Base-by-base conservation (phyloP, 106 monocot species). In the Narthecium ossifragum region DNA sequence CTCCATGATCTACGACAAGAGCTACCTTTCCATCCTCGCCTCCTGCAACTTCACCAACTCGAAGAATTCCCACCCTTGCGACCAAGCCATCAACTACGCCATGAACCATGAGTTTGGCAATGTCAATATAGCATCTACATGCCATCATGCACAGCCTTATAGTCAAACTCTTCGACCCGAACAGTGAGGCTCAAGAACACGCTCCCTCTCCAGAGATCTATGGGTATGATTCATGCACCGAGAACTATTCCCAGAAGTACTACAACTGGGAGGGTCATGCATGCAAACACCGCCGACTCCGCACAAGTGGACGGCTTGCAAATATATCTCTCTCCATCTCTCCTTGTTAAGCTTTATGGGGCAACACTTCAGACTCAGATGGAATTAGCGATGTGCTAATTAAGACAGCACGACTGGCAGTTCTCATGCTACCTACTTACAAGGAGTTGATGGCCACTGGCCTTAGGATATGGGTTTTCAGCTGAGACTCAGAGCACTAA, bases 51-150 rank as follows among this genome's bases (percentile, higher is more conserved):
- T 96, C 80, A 70, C 78, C 18, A 30, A 24, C 65, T 22, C 59
- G 5, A 77, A 65, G 49, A 76, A 60, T 26, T 83, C 94, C 18
- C 62, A 20, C 31, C 9, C 15, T 8, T 96, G 94, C 50, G 75
- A 96, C 29, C 28, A 17, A 26, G 75, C 78, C 53, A 29, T 86
- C 34, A 65, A 68, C 70, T 96, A 90, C 41, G 94, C 90, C 46
- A 83, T 96, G 90, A 83, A 83, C 73, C 90, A 78, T 28, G 94
- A 96, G 78, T 90, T 96, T 22, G 94, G 94, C 4, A 75, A 96
- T 68, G 90, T 96, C 90, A 96, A 75, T 96, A 96, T 66, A 96
- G 83, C 70, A 96, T 96, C 70, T 96, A 96, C 65, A 78, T 86
- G 4, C 90, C 89, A 23, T 64, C 86, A 22, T 96, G 94, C 60